Conservation (phyloP, 2,329 filamentous ascomycete genomes). For the Tolypocladium cylindrosporum region DNA sequence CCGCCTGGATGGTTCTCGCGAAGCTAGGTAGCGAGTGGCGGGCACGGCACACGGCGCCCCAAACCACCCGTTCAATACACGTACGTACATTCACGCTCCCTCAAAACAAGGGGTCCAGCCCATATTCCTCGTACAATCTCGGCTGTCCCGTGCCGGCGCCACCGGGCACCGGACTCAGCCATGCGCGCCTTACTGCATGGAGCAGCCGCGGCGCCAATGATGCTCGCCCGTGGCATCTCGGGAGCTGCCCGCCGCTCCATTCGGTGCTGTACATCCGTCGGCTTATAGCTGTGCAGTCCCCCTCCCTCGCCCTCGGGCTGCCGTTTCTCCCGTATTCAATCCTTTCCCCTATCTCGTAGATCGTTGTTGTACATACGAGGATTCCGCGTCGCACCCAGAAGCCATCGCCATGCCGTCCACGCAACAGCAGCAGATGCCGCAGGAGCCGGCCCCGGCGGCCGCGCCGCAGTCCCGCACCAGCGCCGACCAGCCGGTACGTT, state of each 20-base stretch:
- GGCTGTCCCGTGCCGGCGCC: conserved; percentile 2
- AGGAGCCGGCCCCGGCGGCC: conserved; percentile 20
- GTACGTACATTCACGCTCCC: neutral
- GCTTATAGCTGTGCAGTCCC: neutral
- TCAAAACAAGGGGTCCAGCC: neutral
- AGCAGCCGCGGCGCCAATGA: neutral
- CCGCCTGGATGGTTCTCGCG: too few relatives aligned
- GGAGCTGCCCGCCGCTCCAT: neutral
- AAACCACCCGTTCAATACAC: too few relatives aligned
- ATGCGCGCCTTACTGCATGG: neutral
- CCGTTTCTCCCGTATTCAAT: neutral
- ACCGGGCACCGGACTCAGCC: neutral
- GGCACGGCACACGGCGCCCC: too few relatives aligned
- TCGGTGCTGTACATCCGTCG: neutral
- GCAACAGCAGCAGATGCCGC: conserved; percentile 18
- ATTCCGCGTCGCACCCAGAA: too few relatives aligned
- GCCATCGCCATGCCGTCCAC: neutral
- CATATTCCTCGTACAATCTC: neutral
- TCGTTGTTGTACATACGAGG: neutral
- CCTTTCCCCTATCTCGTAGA: neutral
- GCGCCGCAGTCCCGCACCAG: conserved; percentile 14
- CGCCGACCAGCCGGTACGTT: conserved; percentile 24
- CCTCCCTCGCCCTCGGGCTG: conserved; percentile 1
- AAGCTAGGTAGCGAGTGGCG: neutral
- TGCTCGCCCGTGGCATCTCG: neutral